Conservation (phyloP, 176 grass and related monocot genomes). For the Elymus sibiricus region DNA sequence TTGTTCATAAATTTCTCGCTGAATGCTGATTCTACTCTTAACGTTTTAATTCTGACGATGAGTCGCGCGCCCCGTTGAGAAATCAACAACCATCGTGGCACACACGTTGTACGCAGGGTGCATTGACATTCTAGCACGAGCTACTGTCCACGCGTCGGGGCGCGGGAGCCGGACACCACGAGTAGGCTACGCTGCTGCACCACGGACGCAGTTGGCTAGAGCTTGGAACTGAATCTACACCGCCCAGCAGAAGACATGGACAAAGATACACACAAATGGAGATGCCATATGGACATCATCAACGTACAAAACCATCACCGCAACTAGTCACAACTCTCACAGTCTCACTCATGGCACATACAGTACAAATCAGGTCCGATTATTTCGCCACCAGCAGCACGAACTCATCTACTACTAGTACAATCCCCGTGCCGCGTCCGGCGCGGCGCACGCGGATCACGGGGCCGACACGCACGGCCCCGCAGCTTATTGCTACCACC, state of each 20-base stretch:
- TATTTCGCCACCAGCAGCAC: neutral
- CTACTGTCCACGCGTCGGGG: neutral
- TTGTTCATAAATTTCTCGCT: too few species aligned
- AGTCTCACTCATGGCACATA: neutral
- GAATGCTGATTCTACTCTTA: too few species aligned
- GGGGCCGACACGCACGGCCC: neutral
- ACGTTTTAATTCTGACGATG: neutral
- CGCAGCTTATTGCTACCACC: constrained; percentile 3
- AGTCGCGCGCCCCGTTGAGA: neutral
- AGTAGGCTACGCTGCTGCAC: too few species aligned
- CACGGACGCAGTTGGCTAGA: too few species aligned
- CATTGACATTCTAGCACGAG: neutral
- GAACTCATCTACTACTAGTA: neutral
- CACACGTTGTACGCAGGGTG: neutral
- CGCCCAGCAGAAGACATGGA: neutral
- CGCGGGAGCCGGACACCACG: neutral
- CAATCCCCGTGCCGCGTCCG: neutral
- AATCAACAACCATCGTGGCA: neutral
- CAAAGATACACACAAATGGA: neutral
- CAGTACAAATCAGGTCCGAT: neutral
- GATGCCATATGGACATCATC: neutral
- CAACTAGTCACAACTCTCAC: neutral
- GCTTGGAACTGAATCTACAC: too few species aligned
- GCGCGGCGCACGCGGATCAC: neutral
- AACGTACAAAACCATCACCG: neutral